These are phyloP conservation scores for Kwoniella sp. DNA, from an alignment of 768 basidiomycete genomes.

Conservation along the genomic window DNA sequence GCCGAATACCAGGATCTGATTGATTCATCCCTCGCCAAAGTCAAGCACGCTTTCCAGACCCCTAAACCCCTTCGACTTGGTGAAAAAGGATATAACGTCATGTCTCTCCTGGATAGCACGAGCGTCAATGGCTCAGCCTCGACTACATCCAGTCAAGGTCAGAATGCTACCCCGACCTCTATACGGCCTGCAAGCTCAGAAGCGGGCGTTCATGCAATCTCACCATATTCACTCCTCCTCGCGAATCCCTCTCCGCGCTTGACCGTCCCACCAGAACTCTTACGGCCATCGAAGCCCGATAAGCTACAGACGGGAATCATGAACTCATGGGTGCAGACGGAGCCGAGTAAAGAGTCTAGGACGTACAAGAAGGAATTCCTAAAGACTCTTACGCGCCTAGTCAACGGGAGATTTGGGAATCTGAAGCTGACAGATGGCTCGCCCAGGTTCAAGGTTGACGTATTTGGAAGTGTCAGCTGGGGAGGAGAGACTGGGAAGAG, in stretches of 20 bases:
- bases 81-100: neutral
- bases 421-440: conserved; percentile 10
- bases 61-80: neutral
- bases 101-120: neutral
- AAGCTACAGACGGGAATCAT: conserved; percentile 28
- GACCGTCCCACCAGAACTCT: conserved; percentile 19
- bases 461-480: conserved; percentile 56
- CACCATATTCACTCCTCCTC: conserved; percentile 30
- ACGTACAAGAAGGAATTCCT: conserved; percentile 20
- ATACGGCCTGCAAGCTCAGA: neutral
- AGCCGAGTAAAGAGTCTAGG: conserved; percentile 28
- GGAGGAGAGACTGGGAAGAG: conserved; percentile 51
- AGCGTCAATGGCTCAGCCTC: neutral
- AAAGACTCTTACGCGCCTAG: conserved; percentile 18
- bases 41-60: neutral
- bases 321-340: conserved; percentile 32
- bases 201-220: conserved; percentile 10
- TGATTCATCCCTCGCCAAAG: neutral
- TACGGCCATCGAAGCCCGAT: conserved; percentile 13
- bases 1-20: neutral
- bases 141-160: neutral
- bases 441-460: conserved; percentile 47
- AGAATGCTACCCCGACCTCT: neutral
- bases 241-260: conserved; percentile 25
- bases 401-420: conserved; percentile 31